Evolutionary conservation across 495 filamentous ascomycete genomes (phyloP).

Genomic region (Penicillium psychrofluorescens): DNA sequence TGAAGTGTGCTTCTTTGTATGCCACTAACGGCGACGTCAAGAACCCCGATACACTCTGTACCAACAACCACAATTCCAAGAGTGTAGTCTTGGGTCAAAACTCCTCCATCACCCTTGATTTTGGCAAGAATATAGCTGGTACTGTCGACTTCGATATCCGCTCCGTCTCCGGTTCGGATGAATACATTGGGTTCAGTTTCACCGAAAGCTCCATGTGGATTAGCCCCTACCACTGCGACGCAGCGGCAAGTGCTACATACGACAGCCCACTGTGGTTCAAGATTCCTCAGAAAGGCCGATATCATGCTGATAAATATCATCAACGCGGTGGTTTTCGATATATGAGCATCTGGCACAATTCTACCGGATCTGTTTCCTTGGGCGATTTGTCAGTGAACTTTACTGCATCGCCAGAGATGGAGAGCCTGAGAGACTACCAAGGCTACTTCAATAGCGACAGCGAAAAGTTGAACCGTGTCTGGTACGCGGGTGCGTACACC

Average conservation of each 20-base stretch:
- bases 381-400: conserved; percentile 12
- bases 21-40: conserved; percentile 31
- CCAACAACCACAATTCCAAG: conserved; percentile 1
- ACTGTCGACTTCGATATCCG: conserved; percentile 28
- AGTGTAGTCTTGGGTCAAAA: conserved; percentile 4
- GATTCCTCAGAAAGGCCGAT: conserved; percentile 17
- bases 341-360: conserved; percentile 27
- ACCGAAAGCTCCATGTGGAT: conserved; percentile 37
- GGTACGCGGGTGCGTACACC: conserved; percentile 61
- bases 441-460: conserved; percentile 54
- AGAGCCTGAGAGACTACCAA: conserved; percentile 47
- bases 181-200: conserved; percentile 37
- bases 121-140: conserved; percentile 39
- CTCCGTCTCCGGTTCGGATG: conserved; percentile 13
- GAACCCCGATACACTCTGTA: conserved; percentile 16
- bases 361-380: conserved; percentile 11
- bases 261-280: conserved; percentile 35
- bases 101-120: conserved; percentile 40
- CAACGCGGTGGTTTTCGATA: conserved; percentile 38
- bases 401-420: conserved; percentile 30
- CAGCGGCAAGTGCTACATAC: conserved; percentile 31
- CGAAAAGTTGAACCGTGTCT: conserved; percentile 50
- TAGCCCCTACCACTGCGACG: conserved; percentile 30
- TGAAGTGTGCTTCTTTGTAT: conserved; percentile 25
- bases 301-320: conserved; percentile 24